Percentiles rank a stretch among this genome's conserved stretches.
Evolutionary conservation across 202 grass and related monocot genomes (phyloP).

Genomic region (Tripidium arundinaceum): DNA sequence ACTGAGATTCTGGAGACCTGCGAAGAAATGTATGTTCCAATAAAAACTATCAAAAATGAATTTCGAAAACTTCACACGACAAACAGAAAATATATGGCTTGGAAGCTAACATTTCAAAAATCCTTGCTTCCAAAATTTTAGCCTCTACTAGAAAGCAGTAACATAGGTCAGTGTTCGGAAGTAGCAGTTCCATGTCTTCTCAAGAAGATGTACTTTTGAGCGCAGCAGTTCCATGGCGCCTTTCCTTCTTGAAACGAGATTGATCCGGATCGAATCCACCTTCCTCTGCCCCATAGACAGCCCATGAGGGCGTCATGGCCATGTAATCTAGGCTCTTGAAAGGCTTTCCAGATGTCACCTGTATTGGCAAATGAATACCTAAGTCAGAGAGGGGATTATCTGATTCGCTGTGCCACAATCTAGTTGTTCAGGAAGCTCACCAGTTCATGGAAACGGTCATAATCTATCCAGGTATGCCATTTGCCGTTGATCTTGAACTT

Average conservation of each 20-base stretch:
- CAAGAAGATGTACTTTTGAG: slow-evolving; percentile 33
- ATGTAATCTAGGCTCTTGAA: slow-evolving; percentile 84
- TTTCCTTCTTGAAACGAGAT: slow-evolving; percentile 94
- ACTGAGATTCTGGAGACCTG: no score
- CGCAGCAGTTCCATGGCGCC: slow-evolving; percentile 63
- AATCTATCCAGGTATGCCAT: slow-evolving; percentile 97
- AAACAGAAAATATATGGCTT: background rate
- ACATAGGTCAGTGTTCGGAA: background rate
- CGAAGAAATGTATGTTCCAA: background rate
- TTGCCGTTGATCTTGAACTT: slow-evolving; percentile 91
- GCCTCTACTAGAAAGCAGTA: background rate
- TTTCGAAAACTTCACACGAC: background rate
- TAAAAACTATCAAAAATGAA: background rate
- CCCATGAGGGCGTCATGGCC: slow-evolving; percentile 75
- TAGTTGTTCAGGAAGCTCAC: slow-evolving; percentile 44
- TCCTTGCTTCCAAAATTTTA: slow-evolving; percentile 1
- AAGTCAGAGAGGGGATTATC: slow-evolving; percentile 8
- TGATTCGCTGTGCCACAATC: background rate
- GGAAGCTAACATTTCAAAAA: background rate
- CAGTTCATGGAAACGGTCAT: slow-evolving; percentile 86
- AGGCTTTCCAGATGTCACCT: slow-evolving; percentile 75
- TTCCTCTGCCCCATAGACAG: slow-evolving; percentile 80
- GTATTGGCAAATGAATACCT: slow-evolving; percentile 32
- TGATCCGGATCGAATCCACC: slow-evolving; percentile 94
- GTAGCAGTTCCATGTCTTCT: slow-evolving; percentile 18